A percentile compares a stretch with the other conserved stretches of the same genome.
Conservation (phyloP, 495 filamentous ascomycete genomes). For the Xylaria grammica region DNA sequence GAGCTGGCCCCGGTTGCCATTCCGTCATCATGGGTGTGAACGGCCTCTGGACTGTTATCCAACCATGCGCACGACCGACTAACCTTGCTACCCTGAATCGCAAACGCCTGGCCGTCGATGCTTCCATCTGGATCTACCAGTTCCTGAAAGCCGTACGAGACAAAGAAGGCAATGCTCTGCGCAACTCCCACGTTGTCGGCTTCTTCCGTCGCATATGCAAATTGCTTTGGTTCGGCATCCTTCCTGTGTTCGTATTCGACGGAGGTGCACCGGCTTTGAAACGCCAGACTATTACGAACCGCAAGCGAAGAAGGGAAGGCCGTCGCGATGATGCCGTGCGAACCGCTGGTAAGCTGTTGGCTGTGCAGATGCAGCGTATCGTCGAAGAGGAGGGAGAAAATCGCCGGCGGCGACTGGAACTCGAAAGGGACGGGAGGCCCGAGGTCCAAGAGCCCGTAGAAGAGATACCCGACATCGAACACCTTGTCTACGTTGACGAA, state of each 20-base stretch:
- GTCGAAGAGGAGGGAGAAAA: conserved; percentile 82
- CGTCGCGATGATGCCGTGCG: conserved; percentile 88
- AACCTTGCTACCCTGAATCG: conserved; percentile 95
- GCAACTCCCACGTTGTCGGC: conserved; percentile 92
- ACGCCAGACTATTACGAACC: conserved; percentile 80
- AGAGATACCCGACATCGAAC: conserved; percentile 62
- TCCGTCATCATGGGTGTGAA: conserved; percentile 85
- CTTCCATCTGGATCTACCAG: conserved; percentile 99
- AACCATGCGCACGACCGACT: conserved; percentile 87
- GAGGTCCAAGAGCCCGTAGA: conserved; percentile 65
- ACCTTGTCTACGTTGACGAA: conserved; percentile 89
- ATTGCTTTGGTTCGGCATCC: conserved; percentile 93
- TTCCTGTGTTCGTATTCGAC: conserved; percentile 97
- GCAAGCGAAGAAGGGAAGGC: conserved; percentile 84
- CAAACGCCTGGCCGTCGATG: conserved; percentile 94
- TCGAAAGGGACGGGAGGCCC: conserved; percentile 21
- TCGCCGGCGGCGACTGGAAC: conserved; percentile 55
- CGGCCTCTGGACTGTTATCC: conserved; percentile 92
- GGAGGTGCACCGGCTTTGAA: conserved; percentile 92
- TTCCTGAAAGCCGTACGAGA: conserved; percentile 98
- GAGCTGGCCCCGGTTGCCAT: conserved; percentile 11
- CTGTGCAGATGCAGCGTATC: conserved; percentile 86
- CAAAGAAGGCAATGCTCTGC: conserved; percentile 95
- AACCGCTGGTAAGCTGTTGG: conserved; percentile 88
- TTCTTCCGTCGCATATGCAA: conserved; percentile 99